Conservation (phyloP, 177 flowering plant species). For the Vitis hybrid region DNA sequence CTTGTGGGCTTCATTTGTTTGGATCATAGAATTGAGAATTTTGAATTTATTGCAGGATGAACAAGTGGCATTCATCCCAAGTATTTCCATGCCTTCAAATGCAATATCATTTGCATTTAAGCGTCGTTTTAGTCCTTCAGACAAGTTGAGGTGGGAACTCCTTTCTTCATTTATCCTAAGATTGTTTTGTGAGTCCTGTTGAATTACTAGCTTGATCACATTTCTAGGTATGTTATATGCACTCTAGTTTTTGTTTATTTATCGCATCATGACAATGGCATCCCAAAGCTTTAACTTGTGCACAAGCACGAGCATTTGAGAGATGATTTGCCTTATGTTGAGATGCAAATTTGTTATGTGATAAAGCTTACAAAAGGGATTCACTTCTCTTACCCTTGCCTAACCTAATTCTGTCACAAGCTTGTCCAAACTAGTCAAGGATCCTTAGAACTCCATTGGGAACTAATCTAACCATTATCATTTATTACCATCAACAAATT, state of each 20-base stretch:
- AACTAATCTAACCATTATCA: not conserved
- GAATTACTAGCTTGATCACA: not conserved
- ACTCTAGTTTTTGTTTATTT: not conserved
- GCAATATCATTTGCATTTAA: slow-evolving; percentile 81
- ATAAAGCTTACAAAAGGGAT: not conserved
- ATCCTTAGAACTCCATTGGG: not conserved
- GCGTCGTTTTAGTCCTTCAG: slow-evolving; percentile 71
- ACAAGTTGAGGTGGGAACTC: slow-evolving; percentile 74
- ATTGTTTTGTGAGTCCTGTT: not conserved
- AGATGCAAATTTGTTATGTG: not conserved
- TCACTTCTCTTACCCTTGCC: not conserved
- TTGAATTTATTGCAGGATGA: slow-evolving; percentile 61
- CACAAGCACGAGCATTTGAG: not conserved
- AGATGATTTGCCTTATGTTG: not conserved
- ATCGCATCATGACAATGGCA: not conserved
- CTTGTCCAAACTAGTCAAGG: not conserved
- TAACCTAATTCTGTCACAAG: not conserved
- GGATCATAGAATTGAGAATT: slow-evolving; percentile 6
- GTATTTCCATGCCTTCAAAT: slow-evolving; percentile 83
- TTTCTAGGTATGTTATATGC: not conserved
- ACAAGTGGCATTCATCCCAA: slow-evolving; percentile 77
- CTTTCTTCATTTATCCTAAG: not conserved
- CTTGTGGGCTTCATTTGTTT: not conserved
- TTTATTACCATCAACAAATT: not conserved
- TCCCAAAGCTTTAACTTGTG: not conserved